These are phyloP conservation scores for Saccharomycopsis olivae DNA, from an alignment of 805 yeast genomes.

Conservation along the genomic window DNA sequence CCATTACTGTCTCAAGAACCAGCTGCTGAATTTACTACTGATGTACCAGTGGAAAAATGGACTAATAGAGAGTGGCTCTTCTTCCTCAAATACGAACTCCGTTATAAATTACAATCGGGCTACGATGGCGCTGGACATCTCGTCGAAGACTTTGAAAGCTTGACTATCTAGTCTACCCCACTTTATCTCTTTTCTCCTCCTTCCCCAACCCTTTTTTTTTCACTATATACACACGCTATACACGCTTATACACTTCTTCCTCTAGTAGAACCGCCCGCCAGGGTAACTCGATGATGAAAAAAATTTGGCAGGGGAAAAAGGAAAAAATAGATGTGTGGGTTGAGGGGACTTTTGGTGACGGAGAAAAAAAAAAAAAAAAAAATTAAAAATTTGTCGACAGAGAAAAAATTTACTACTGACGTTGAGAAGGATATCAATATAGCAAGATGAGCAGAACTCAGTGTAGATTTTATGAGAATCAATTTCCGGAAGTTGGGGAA, in stretches of 20 bases:
- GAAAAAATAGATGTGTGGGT: no score
- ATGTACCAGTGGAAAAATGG: constrained; percentile 14
- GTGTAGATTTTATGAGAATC: constrained; percentile 96
- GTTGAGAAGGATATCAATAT: no score
- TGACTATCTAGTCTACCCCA: no score
- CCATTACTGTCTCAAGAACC: constrained; percentile 2
- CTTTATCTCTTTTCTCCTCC: no score
- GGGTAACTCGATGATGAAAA: no score
- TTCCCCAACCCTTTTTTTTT: no score
- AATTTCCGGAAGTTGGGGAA: constrained; percentile 97
- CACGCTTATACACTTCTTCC: no score
- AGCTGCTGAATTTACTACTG: constrained; percentile 3
- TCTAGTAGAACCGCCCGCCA: no score
- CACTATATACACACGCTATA: no score
- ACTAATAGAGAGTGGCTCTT: constrained; percentile 17
- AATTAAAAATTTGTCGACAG: not conserved
- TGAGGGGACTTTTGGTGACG: constrained; percentile 10
- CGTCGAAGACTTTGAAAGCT: no score
- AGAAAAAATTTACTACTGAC: not conserved
- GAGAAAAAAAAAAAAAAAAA: not conserved
- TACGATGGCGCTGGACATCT: constrained; percentile 17
- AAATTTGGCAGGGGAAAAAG: no score
- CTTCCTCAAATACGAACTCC: constrained; percentile 16
- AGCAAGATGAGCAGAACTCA: constrained; percentile 85
- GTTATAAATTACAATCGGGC: constrained; percentile 9